These are phyloP conservation scores for Yarrowia phangngaensis DNA, from an alignment of 805 yeast genomes.

Conservation along the genomic window DNA sequence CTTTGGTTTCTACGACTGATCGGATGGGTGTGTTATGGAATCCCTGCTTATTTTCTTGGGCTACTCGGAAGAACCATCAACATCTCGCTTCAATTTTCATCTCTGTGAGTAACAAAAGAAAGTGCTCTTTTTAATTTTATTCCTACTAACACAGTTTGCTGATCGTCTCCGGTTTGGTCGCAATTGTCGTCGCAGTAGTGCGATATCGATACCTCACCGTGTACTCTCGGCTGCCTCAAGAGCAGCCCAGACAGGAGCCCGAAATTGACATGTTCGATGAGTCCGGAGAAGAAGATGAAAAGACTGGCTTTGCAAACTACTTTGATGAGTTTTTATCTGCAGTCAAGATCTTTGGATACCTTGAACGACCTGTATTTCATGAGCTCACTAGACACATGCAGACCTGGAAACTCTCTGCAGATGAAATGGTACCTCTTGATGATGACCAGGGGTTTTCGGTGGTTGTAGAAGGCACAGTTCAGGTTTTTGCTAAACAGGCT, in stretches of 20 bases:
- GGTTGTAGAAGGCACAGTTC: constrained; percentile 86
- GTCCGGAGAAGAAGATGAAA: constrained; percentile 39
- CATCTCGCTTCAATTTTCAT: constrained; percentile 51
- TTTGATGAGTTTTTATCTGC: constrained; percentile 87
- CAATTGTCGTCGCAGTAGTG: constrained; percentile 47
- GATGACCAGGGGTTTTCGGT: constrained; percentile 81
- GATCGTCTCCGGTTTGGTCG: constrained; percentile 36
- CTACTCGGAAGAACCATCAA: constrained; percentile 47
- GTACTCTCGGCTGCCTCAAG: constrained; percentile 55
- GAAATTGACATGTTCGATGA: constrained; percentile 48
- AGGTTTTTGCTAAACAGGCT: constrained; percentile 56
- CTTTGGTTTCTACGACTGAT: constrained; percentile 21
- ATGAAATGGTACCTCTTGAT: constrained; percentile 70
- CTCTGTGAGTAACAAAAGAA: constrained; percentile 32
- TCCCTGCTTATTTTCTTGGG: constrained; percentile 36
- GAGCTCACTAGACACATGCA: constrained; percentile 89
- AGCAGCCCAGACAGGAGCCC: constrained; percentile 45
- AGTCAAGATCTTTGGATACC: constrained; percentile 87
- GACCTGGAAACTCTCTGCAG: constrained; percentile 73
- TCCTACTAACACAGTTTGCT: constrained; percentile 27
- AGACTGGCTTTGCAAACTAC: constrained; percentile 57
- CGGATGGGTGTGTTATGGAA: constrained; percentile 29
- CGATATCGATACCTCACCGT: constrained; percentile 61
- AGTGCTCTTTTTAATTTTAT: no score
- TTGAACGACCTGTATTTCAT: constrained; percentile 85